Base-by-base conservation (phyloP, 495 filamentous ascomycete genomes). In the Rostrohypoxylon terebratum region DNA sequence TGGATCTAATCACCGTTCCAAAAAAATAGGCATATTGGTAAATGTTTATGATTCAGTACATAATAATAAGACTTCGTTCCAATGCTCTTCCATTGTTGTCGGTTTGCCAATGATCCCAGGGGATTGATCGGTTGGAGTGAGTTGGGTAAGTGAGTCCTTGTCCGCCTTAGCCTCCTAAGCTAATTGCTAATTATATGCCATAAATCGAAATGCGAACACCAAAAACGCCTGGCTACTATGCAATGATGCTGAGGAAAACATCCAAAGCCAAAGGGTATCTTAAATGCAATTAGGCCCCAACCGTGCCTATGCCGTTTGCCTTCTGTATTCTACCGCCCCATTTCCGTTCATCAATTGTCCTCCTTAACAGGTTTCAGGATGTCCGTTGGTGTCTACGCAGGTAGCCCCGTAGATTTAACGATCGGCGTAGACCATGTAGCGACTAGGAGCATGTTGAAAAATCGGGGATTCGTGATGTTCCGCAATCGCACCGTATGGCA, bases 201-300 rank as follows among this genome's bases (percentile, higher is more conserved):
- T 18, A 6, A 59, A 44, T 59, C 28, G 40, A 50, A 34, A 65
- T 68, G 59, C 53, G 48, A 57, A 51, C 69, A 51, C 66, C 62
- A 59, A 54, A 58, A 67, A 74, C 71, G 61, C 71, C 71, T 59
- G 45, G 61, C 50, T 14, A 74, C 50, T 14, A 74, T 74, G 71
- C 66, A 58, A 50, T 45, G 7, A 66, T 69, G 42, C 13, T 60
- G 1, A 42, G 51, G 68, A 59, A 34, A 66, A 69, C 13, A 9
- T 25, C 31, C 8, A 47, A 68, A 62, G 68, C 59, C 23, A 38
- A 44, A 47, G 71, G 71, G 71, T 74, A 74, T 74, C 66, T 69
- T 10, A 65, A 61, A 68, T 68, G 70, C 50, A 20, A 34, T 38
- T 53, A 11, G 57, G 36, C 33, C 21, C 31, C 55, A 69, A 55